Evolutionary conservation across 2,329 filamentous ascomycete species (phyloP).

Genomic region (Cladophialophora carrionii): DNA sequence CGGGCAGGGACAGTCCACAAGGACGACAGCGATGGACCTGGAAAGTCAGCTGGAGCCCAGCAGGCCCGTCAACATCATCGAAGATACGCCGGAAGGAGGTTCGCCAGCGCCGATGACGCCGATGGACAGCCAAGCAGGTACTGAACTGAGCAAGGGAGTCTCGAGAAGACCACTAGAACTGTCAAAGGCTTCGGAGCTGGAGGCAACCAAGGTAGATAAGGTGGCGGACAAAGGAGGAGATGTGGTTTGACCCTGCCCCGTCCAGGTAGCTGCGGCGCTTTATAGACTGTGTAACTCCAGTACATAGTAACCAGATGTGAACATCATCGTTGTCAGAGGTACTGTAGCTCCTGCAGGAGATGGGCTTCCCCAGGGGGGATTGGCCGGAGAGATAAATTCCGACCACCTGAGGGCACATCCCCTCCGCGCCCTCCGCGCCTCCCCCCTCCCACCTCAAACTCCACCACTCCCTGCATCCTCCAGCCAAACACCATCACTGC

Average conservation of each 20-base stretch:
- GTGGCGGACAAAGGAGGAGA: neutral
- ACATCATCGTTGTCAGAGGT: too few relatives aligned
- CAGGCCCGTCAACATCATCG: conserved; percentile 28
- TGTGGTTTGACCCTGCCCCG: neutral
- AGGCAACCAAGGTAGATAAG: neutral
- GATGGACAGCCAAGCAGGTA: neutral
- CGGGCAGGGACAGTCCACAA: conserved; percentile 4
- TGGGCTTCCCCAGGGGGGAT: neutral
- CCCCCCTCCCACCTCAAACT: conserved; percentile 1
- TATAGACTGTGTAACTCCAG: neutral
- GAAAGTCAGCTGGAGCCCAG: conserved; percentile 21
- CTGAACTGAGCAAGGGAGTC: too few relatives aligned
- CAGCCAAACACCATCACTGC: conserved; percentile 2
- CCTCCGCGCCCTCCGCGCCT: neutral
- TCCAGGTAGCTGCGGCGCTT: neutral
- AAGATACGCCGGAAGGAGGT: conserved; percentile 12
- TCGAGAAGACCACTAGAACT: neutral
- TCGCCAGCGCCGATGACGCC: neutral
- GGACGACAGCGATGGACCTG: conserved; percentile 2
- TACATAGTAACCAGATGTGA: neutral
- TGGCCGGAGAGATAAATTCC: neutral
- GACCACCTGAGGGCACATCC: conserved; percentile 5
- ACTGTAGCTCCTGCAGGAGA: neutral
- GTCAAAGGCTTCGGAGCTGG: neutral
- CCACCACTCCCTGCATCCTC: neutral